Percentiles rank a stretch among this genome's conserved stretches.
Conservation (phyloP, 768 basidiomycete genomes). For the Clavulina sp. region DNA sequence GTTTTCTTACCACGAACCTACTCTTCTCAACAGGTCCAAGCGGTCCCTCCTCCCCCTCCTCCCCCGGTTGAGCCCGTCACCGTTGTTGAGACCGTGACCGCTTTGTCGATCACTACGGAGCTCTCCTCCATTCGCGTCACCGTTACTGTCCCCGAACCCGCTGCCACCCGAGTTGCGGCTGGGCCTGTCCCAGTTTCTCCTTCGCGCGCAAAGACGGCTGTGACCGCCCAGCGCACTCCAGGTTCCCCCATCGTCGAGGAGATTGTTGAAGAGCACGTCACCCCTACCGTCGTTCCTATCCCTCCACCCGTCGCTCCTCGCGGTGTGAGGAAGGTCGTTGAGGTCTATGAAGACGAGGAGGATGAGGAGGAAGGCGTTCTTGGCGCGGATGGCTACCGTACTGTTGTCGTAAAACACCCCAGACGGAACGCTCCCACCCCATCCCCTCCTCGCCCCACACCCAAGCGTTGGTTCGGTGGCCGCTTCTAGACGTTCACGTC, state of each 20-base stretch:
- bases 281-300: background rate
- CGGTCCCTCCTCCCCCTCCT: background rate
- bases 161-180: slow-evolving; percentile 12
- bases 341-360: background rate
- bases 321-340: background rate
- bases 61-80: background rate
- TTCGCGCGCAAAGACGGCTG: background rate
- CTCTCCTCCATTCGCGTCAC: slow-evolving; percentile 1
- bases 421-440: background rate
- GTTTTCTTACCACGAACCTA: background rate
- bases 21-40: background rate
- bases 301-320: background rate
- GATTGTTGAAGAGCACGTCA: background rate
- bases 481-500: background rate
- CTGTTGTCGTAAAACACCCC: background rate
- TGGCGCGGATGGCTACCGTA: too few species aligned
- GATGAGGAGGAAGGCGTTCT: background rate
- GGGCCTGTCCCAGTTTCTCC: slow-evolving; percentile 6
- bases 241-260: background rate
- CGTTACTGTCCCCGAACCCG: slow-evolving; percentile 7
- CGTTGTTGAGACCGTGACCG: background rate
- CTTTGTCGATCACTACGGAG: background rate
- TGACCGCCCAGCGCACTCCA: background rate
- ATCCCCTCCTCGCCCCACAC: background rate
- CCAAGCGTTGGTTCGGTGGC: background rate